A percentile compares a stretch with the other conserved stretches of the same genome.
phyloP scores from a whole-genome alignment of 75 land plant genomes.

The Pinus taeda region DNA sequence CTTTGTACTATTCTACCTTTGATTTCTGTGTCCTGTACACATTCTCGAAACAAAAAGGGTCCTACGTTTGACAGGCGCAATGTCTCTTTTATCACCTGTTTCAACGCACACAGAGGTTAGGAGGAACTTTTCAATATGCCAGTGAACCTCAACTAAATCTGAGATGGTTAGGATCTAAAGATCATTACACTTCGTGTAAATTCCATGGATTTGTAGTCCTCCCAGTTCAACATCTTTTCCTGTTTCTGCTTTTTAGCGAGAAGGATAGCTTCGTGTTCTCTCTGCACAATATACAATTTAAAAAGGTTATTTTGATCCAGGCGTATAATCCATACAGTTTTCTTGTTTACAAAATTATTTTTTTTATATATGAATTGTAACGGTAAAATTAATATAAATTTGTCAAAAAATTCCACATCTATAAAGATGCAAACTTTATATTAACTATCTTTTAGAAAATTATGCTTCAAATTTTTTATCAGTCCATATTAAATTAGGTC shows the following conservation, averaged over 20 bases:
- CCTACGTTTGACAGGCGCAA: conserved; percentile 30
- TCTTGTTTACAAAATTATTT: too few relatives aligned
- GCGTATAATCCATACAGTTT: too few relatives aligned
- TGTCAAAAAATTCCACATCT: too few relatives aligned
- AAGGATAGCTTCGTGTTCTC: conserved; percentile 4
- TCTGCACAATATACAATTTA: background rate
- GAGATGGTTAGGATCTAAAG: background rate
- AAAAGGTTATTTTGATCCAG: background rate
- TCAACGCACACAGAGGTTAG: too few relatives aligned
- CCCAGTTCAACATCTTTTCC: conserved; percentile 1
- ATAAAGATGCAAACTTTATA: too few relatives aligned
- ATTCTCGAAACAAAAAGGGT: conserved; percentile 13
- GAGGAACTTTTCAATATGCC: too few relatives aligned
- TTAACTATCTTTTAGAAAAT: too few relatives aligned
- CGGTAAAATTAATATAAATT: too few relatives aligned
- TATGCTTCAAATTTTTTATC: too few relatives aligned
- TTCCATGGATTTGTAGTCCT: conserved; percentile 16
- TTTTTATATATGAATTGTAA: too few relatives aligned
- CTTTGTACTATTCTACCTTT: conserved; percentile 4
- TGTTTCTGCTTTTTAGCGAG: background rate
- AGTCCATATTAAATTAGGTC: too few relatives aligned
- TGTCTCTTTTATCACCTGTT: conserved; percentile 42
- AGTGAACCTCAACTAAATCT: too few relatives aligned
- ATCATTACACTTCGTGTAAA: conserved; percentile 15
- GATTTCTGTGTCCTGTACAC: conserved; percentile 21